Conservation (phyloP, 192 early-diverging fungal genomes). For the Coemansia sp. region DNA sequence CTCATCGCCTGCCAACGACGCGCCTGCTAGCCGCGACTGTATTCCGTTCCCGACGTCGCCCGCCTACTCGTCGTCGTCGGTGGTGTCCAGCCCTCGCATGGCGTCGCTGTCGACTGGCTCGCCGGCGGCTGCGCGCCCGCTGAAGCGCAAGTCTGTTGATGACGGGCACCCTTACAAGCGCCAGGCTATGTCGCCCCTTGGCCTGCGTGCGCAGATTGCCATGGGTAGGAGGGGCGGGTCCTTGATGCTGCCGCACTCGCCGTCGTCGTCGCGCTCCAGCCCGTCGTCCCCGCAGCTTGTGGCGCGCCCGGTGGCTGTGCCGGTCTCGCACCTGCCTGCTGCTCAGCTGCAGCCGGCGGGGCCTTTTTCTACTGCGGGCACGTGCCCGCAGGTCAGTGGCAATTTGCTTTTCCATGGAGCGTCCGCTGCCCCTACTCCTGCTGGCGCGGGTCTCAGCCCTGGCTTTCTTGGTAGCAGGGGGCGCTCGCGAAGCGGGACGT, state of each 20-base stretch:
- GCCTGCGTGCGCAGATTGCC: slow-evolving; percentile 37
- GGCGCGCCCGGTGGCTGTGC: slow-evolving; percentile 11
- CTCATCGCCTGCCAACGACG: slow-evolving; percentile 8
- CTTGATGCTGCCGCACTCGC: not conserved
- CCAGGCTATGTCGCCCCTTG: slow-evolving; percentile 49
- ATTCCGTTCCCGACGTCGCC: slow-evolving; percentile 31
- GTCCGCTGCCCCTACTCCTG: not conserved
- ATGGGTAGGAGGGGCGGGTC: slow-evolving; percentile 9
- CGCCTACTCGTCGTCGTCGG: slow-evolving; percentile 11
- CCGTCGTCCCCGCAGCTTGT: slow-evolving; percentile 35
- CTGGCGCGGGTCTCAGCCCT: not conserved
- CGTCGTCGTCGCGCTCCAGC: slow-evolving; percentile 15
- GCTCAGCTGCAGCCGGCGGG: not conserved
- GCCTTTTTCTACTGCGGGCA: slow-evolving; percentile 11
- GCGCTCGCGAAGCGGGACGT: slow-evolving; percentile 40
- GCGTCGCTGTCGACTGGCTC: not conserved
- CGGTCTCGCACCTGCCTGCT: slow-evolving; percentile 2
- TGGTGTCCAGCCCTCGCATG: slow-evolving; percentile 31
- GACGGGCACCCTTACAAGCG: slow-evolving; percentile 41
- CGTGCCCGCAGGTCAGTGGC: not conserved
- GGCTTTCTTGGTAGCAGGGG: slow-evolving; percentile 11
- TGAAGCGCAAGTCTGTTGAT: slow-evolving; percentile 43
- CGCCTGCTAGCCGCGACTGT: not conserved
- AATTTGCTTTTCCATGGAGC: not conserved
- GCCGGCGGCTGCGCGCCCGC: slow-evolving; percentile 6